Conservation (phyloP, 306 rosid genomes). For the Rubus idaeus region DNA sequence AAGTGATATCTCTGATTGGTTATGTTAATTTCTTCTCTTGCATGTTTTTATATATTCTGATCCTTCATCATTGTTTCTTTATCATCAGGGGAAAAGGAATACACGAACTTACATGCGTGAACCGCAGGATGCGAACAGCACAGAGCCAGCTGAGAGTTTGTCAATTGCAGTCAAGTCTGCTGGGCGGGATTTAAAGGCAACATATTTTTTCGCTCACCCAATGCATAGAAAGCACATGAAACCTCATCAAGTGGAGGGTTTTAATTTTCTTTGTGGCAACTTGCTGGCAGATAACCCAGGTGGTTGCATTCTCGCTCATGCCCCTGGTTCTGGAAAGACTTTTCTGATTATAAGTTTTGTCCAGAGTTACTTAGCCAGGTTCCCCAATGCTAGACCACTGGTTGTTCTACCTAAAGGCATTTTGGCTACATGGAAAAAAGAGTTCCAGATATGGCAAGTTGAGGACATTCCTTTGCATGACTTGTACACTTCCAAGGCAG, state of each 20-base stretch:
- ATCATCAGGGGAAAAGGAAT: conserved; percentile 58
- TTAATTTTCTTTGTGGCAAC: conserved; percentile 79
- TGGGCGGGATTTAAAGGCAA: conserved; percentile 36
- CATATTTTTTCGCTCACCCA: conserved; percentile 70
- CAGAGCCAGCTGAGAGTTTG: conserved; percentile 26
- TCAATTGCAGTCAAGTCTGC: conserved; percentile 43
- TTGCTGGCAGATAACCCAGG: conserved; percentile 71
- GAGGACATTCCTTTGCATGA: conserved; percentile 78
- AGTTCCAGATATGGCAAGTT: conserved; percentile 84
- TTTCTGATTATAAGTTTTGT: conserved; percentile 93
- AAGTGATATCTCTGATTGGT: no score
- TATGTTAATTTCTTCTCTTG: no score
- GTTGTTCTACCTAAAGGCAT: conserved; percentile 92
- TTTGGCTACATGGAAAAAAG: conserved; percentile 78
- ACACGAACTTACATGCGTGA: conserved; percentile 62
- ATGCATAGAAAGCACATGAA: conserved; percentile 77
- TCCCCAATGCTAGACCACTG: conserved; percentile 75
- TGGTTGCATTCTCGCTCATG: conserved; percentile 97
- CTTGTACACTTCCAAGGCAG: conserved; percentile 71
- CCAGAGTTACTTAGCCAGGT: conserved; percentile 86
- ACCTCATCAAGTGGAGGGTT: conserved; percentile 88
- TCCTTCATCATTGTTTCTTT: conserved; percentile 20
- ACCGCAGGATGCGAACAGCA: conserved; percentile 43
- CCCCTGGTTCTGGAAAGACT: conserved; percentile 96
- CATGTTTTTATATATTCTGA: not conserved